phyloP scores from a whole-genome alignment of 331 rosid genomes.

The Rosa hybrid region DNA sequence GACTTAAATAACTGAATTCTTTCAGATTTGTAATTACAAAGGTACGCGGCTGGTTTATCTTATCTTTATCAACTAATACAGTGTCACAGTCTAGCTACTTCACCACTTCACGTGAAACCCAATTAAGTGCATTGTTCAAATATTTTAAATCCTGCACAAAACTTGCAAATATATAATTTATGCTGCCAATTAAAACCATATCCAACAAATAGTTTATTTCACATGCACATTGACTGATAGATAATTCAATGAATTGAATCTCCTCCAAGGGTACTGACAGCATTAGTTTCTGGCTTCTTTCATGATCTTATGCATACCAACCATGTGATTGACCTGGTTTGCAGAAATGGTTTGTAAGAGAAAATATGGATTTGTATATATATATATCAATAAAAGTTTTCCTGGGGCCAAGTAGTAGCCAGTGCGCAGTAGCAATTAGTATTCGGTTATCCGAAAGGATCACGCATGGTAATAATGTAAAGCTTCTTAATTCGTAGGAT shows the following conservation, averaged over 20 bases:
- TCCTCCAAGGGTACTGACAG: not conserved
- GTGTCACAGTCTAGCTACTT: not conserved
- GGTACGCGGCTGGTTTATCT: no score
- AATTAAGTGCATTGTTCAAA: not conserved
- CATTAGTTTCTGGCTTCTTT: not conserved
- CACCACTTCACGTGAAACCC: not conserved
- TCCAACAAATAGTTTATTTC: not conserved
- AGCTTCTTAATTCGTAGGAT: not conserved
- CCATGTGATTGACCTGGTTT: not conserved
- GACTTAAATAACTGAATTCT: not conserved
- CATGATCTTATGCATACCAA: not conserved
- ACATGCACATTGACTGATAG: not conserved
- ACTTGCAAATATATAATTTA: not conserved
- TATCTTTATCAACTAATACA: no score
- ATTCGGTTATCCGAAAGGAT: not conserved
- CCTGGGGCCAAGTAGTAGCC: not conserved
- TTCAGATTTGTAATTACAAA: no score
- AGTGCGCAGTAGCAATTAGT: not conserved
- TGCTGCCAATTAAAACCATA: not conserved
- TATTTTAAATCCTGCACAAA: not conserved
- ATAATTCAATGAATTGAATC: not conserved
- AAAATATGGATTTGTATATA: not conserved
- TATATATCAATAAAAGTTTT: not conserved
- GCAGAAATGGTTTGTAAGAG: not conserved
- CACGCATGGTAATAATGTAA: not conserved